phyloP scores from a whole-genome alignment of 1,284 basidiomycete species.

The Prillingera fragicola region DNA sequence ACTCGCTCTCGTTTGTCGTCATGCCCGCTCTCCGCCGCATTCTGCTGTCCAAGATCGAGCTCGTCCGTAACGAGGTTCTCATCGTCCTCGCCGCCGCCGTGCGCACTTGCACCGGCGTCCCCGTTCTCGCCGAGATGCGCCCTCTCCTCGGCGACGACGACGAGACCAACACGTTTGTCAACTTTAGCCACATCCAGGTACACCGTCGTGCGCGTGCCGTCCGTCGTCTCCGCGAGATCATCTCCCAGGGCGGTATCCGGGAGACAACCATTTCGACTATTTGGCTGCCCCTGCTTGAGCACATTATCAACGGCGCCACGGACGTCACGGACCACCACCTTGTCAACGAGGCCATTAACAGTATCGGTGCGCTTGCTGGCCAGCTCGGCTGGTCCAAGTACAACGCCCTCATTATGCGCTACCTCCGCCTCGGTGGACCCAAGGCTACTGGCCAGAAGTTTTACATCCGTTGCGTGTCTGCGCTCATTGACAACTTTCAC shows the following conservation, averaged over 20 bases:
- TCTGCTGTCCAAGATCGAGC: constrained; percentile 72
- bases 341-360: constrained; percentile 79
- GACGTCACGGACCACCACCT: constrained; percentile 78
- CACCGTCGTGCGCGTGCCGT: constrained; percentile 87
- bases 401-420: constrained; percentile 72
- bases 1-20: constrained; percentile 62
- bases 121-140: constrained; percentile 68
- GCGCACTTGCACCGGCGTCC: constrained; percentile 59
- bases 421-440: constrained; percentile 66
- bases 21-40: constrained; percentile 78
- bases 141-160: constrained; percentile 81
- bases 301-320: constrained; percentile 66
- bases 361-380: constrained; percentile 69
- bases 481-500: constrained; percentile 86
- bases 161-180: constrained; percentile 95
- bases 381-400: constrained; percentile 81
- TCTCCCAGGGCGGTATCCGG: constrained; percentile 63
- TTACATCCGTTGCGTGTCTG: constrained; percentile 78
- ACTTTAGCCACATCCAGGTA: constrained; percentile 88
- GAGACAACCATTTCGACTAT: constrained; percentile 73
- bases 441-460: constrained; percentile 73
- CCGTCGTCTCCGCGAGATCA: constrained; percentile 74
- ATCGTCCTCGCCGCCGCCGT: constrained; percentile 74
- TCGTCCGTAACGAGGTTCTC: constrained; percentile 83
- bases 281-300: constrained; percentile 79